Conservation (phyloP, 768 basidiomycete species). For the Hemileccinum rubropunctum region DNA sequence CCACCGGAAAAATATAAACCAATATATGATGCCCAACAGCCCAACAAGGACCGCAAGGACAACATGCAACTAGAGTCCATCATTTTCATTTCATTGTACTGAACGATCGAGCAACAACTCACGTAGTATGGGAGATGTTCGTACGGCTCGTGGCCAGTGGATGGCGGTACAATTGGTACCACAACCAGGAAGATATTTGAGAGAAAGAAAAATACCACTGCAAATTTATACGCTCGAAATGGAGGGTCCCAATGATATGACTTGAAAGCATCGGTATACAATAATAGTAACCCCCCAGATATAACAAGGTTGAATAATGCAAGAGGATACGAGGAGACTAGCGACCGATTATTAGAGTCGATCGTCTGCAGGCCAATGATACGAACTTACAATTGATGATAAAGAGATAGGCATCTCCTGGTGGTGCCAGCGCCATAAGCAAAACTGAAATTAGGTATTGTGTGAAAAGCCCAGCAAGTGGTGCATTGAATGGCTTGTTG, state of each 20-base stretch:
- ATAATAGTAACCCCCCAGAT: slow-evolving; percentile 59
- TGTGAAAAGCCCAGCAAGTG: slow-evolving; percentile 56
- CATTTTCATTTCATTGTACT: not conserved
- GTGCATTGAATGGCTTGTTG: slow-evolving; percentile 69
- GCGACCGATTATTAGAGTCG: not conserved
- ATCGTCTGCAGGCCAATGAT: not conserved
- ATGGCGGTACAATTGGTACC: slow-evolving; percentile 64
- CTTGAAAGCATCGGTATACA: slow-evolving; percentile 48
- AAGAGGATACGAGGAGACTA: slow-evolving; percentile 58
- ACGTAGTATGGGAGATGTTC: slow-evolving; percentile 68
- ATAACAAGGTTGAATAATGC: slow-evolving; percentile 58
- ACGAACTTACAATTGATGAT: slow-evolving; percentile 56
- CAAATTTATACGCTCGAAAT: slow-evolving; percentile 50
- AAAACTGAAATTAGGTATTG: slow-evolving; percentile 61
- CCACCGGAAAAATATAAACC: slow-evolving; percentile 52
- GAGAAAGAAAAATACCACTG: slow-evolving; percentile 54
- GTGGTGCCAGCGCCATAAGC: slow-evolving; percentile 55
- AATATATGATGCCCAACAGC: slow-evolving; percentile 50
- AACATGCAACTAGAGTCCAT: slow-evolving; percentile 44
- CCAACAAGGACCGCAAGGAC: slow-evolving; percentile 45
- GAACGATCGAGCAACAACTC: slow-evolving; percentile 23
- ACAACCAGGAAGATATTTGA: slow-evolving; percentile 65
- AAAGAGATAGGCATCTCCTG: slow-evolving; percentile 76
- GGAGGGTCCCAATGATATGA: slow-evolving; percentile 62
- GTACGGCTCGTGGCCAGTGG: slow-evolving; percentile 49